phyloP scores from a whole-genome alignment of 2,329 filamentous ascomycete species.

The Pseudohalonectria lignicola region DNA sequence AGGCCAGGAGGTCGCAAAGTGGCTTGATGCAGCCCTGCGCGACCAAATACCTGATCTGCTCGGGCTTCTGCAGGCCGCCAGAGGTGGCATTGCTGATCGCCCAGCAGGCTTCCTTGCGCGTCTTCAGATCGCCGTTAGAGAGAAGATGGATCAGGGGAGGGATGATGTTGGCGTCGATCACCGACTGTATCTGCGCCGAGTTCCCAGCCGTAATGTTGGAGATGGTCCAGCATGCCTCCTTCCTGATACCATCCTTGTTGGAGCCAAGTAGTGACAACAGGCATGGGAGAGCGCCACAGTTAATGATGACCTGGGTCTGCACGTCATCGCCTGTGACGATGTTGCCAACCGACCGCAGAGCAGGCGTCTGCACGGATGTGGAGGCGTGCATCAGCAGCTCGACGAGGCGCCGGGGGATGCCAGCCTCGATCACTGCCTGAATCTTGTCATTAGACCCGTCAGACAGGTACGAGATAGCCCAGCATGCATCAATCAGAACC shows the following conservation, averaged over 20 bases:
- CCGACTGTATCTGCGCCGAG: conserved; percentile 92
- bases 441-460: conserved; percentile 99
- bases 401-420: conserved; percentile 89
- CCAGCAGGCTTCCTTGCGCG: conserved; percentile 98
- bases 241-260: conserved; percentile 96
- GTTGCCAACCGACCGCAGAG: conserved; percentile 93
- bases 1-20: conserved; percentile 85
- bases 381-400: conserved; percentile 97
- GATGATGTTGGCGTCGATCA: conserved; percentile 95
- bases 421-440: conserved; percentile 95
- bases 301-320: conserved; percentile 98
- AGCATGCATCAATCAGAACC: conserved; percentile 97
- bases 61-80: conserved; percentile 94
- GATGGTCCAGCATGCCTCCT: conserved; percentile 99
- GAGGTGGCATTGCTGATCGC: conserved; percentile 98
- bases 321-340: conserved; percentile 98
- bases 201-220: conserved; percentile 98
- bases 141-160: conserved; percentile 92
- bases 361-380: conserved; percentile 95
- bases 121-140: conserved; percentile 97
- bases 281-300: conserved; percentile 86
- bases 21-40: conserved; percentile 93
- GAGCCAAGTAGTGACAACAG: conserved; percentile 91
- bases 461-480: conserved; percentile 97
- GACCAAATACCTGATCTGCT: conserved; percentile 95